Evolutionary conservation across 352 stramenopile genomes (phyloP).

Genomic region (Globisporangium splendens): DNA sequence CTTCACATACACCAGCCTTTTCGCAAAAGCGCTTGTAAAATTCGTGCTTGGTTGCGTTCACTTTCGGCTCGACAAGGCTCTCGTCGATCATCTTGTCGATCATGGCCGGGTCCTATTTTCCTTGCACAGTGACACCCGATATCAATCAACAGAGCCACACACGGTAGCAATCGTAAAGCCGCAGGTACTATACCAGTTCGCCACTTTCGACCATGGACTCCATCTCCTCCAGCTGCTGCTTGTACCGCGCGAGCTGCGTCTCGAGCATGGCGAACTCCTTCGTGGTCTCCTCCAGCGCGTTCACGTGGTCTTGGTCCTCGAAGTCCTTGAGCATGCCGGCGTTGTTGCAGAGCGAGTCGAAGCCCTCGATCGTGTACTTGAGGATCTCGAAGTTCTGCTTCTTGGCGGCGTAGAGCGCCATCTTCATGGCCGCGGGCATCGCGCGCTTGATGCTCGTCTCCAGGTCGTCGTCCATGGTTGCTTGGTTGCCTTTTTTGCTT

Average conservation of each 20-base stretch:
- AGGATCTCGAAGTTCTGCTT: slow-evolving; percentile 73
- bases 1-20: slow-evolving; percentile 54
- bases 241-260: slow-evolving; percentile 61
- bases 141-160: background rate
- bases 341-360: slow-evolving; percentile 64
- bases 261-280: slow-evolving; percentile 70
- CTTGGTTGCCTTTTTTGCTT: background rate
- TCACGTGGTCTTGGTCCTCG: slow-evolving; percentile 48
- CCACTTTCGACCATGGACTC: slow-evolving; percentile 45
- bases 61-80: slow-evolving; percentile 39
- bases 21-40: slow-evolving; percentile 82
- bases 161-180: background rate
- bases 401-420: slow-evolving; percentile 67
- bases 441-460: slow-evolving; percentile 55
- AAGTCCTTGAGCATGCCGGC: slow-evolving; percentile 64
- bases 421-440: slow-evolving; percentile 69
- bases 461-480: slow-evolving; percentile 49
- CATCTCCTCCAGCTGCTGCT: slow-evolving; percentile 66
- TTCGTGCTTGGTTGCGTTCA: slow-evolving; percentile 62
- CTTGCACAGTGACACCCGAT: background rate
- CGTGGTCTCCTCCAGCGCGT: slow-evolving; percentile 55
- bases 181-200: slow-evolving; percentile 23
- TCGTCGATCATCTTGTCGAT: slow-evolving; percentile 67
- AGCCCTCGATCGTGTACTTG: slow-evolving; percentile 69
- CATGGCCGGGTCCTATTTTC: slow-evolving; percentile 27